A percentile compares a stretch with the other conserved stretches of the same genome.
phyloP scores from a whole-genome alignment of 2,329 filamentous ascomycete species.

The Ophiostoma triangulosporum region DNA sequence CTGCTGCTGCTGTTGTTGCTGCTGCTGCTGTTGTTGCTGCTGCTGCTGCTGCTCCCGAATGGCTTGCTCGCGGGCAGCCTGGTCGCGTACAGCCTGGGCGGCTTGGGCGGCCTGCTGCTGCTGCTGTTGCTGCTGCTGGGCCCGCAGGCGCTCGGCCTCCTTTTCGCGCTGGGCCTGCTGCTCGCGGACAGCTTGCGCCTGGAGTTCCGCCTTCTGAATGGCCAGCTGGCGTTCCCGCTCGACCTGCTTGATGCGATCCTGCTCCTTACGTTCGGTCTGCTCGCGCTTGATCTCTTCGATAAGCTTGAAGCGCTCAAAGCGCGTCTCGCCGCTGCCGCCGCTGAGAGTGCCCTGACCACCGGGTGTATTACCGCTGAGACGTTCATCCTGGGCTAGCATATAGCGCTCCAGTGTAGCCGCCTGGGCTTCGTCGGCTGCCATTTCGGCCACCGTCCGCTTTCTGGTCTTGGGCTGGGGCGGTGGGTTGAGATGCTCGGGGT shows the following conservation, averaged over 20 bases:
- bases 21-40: conserved; percentile 19
- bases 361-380: conserved; percentile 48
- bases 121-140: conserved; percentile 23
- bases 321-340: conserved; percentile 58
- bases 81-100: conserved; percentile 15
- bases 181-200: conserved; percentile 24
- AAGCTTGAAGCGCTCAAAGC: conserved; percentile 85
- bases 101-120: conserved; percentile 20
- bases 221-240: conserved; percentile 43
- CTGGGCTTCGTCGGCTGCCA: conserved; percentile 86
- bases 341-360: conserved; percentile 43
- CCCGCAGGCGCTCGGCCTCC: conserved; percentile 13
- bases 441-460: conserved; percentile 86
- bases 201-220: conserved; percentile 19
- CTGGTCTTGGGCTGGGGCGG: conserved; percentile 77
- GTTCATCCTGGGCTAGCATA: conserved; percentile 85
- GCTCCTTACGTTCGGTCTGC: conserved; percentile 62
- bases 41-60: conserved; percentile 20
- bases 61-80: conserved; percentile 18
- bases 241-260: conserved; percentile 56
- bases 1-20: conserved; percentile 20
- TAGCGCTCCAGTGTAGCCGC: conserved; percentile 81
- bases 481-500: conserved; percentile 62
- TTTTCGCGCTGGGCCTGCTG: conserved; percentile 25
- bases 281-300: conserved; percentile 72